These are phyloP conservation scores for Seminavis robusta DNA, from an alignment of 108 stramenopile species.

Conservation along the genomic window DNA sequence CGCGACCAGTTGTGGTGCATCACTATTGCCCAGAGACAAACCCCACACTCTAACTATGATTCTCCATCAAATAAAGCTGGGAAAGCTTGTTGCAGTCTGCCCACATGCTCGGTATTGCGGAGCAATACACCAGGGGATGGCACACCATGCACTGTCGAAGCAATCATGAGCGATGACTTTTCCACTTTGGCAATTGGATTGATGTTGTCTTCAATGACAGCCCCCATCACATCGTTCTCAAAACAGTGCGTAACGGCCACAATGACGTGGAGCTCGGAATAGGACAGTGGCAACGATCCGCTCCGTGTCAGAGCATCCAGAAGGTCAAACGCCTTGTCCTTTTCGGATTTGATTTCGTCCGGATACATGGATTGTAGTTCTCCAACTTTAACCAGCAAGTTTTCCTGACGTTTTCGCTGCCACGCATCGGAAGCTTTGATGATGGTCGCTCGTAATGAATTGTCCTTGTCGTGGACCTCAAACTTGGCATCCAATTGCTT, in stretches of 20 bases:
- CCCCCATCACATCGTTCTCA: constrained; percentile 72
- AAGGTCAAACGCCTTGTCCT: constrained; percentile 81
- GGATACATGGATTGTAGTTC: constrained; percentile 1
- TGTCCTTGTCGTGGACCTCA: constrained; percentile 43
- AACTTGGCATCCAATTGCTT: constrained; percentile 55
- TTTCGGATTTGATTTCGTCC: constrained; percentile 41
- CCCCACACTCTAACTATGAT: no score
- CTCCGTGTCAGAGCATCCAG: constrained; percentile 81
- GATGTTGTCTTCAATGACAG: constrained; percentile 77
- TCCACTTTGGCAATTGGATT: constrained; percentile 89
- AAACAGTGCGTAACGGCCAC: constrained; percentile 84
- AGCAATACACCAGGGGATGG: constrained; percentile 4
- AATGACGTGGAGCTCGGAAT: constrained; percentile 80
- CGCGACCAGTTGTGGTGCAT: neutral
- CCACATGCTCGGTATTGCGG: no score
- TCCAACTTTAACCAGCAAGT: constrained; percentile 31
- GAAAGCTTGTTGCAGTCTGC: no score
- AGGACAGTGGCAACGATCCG: constrained; percentile 67
- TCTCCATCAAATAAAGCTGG: no score
- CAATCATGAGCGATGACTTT: constrained; percentile 66
- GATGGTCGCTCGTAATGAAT: constrained; percentile 60
- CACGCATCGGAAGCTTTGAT: constrained; percentile 50
- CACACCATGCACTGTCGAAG: constrained; percentile 48
- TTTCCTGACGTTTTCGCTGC: constrained; percentile 49
- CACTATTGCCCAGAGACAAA: neutral